phyloP scores from a whole-genome alignment of 1,139 yeast genomes.

The Debaryomycetaceae sp. region DNA sequence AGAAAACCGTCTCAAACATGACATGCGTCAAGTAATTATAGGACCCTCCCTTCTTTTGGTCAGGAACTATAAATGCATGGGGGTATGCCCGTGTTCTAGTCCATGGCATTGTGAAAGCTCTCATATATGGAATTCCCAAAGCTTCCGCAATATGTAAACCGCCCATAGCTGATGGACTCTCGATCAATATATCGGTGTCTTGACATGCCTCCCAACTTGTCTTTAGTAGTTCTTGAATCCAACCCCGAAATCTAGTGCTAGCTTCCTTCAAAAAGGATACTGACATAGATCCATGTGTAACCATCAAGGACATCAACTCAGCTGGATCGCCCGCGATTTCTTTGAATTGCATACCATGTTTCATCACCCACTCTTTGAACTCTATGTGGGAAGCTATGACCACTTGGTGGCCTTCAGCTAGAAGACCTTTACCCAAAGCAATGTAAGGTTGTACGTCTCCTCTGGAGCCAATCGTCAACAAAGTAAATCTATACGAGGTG shows the following conservation, averaged over 20 bases:
- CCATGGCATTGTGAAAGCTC: slow-evolving; percentile 99
- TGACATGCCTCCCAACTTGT: slow-evolving; percentile 87
- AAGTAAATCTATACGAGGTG: slow-evolving; percentile 56
- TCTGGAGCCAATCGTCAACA: slow-evolving; percentile 87
- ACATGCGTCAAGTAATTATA: slow-evolving; percentile 91
- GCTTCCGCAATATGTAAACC: slow-evolving; percentile 96
- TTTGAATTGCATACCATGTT: slow-evolving; percentile 64
- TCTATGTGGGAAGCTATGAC: slow-evolving; percentile 84
- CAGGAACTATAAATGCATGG: slow-evolving; percentile 94
- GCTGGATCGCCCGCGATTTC: slow-evolving; percentile 92
- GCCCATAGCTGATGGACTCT: slow-evolving; percentile 93
- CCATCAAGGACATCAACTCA: slow-evolving; percentile 89
- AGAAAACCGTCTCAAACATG: slow-evolving; percentile 84
- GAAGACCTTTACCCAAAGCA: slow-evolving; percentile 77
- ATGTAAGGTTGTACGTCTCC: slow-evolving; percentile 97
- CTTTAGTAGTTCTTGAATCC: slow-evolving; percentile 70
- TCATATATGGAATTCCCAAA: slow-evolving; percentile 78
- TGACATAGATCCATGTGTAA: slow-evolving; percentile 82
- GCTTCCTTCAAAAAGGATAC: slow-evolving; percentile 85
- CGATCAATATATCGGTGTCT: slow-evolving; percentile 78
- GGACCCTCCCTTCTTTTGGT: slow-evolving; percentile 87
- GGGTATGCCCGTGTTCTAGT: slow-evolving; percentile 93
- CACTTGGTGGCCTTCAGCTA: slow-evolving; percentile 77
- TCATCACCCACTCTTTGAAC: slow-evolving; percentile 69
- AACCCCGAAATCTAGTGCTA: slow-evolving; percentile 64